phyloP scores from a whole-genome alignment of 345 rosid species.

The Populus simonii region DNA sequence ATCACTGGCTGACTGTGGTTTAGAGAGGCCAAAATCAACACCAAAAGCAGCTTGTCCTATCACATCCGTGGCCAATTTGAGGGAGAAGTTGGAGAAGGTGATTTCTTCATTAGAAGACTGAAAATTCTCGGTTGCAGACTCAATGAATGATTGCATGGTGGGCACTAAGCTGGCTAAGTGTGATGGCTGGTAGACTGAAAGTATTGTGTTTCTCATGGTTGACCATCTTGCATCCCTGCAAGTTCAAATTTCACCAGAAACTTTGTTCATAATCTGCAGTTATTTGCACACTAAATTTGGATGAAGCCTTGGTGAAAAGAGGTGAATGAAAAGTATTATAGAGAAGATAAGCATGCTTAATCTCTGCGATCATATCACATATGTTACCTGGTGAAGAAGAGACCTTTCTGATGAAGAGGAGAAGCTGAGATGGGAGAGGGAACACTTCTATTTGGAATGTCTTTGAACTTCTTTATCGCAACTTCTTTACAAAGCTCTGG shows the following conservation, averaged over 20 bases:
- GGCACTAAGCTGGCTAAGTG: constrained; percentile 74
- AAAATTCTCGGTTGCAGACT: constrained; percentile 55
- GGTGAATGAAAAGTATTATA: not conserved
- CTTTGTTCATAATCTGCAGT: not conserved
- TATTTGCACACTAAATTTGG: not conserved
- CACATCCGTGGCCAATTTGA: constrained; percentile 78
- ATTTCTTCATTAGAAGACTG: constrained; percentile 29
- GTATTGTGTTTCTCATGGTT: constrained; percentile 76
- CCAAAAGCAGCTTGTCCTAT: constrained; percentile 92
- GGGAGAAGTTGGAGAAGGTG: constrained; percentile 65
- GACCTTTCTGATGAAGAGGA: constrained; percentile 93
- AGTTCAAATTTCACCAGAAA: not conserved
- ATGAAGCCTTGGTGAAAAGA: not conserved
- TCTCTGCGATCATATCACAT: not conserved
- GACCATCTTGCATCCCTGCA: constrained; percentile 84
- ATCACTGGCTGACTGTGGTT: constrained; percentile 27
- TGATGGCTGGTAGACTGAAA: constrained; percentile 87
- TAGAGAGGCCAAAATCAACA: constrained; percentile 70
- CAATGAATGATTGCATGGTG: constrained; percentile 67
- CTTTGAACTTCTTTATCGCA: constrained; percentile 86
- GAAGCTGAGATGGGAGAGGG: constrained; percentile 92
- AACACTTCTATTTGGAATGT: constrained; percentile 78
- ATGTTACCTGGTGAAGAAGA: constrained; percentile 81
- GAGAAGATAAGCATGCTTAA: too few species aligned
- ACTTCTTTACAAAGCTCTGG: constrained; percentile 85